A percentile compares a stretch with the other conserved stretches of the same genome.
Conservation (phyloP, 2,329 filamentous ascomycete species). For the Corinectria fuckeliana region DNA sequence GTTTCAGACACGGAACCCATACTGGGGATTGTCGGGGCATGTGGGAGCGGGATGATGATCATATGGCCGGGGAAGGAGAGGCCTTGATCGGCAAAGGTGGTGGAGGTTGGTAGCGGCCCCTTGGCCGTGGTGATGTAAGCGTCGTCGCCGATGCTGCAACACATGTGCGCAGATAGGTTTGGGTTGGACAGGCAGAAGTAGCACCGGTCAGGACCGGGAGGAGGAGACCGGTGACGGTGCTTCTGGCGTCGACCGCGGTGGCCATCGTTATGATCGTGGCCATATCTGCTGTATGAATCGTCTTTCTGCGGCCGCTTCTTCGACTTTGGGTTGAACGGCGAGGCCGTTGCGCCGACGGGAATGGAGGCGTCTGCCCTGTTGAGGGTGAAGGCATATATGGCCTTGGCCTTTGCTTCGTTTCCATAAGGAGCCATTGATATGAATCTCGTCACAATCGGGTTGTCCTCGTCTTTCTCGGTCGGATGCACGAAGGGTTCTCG, state of each 20-base stretch:
- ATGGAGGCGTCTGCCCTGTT: slow-evolving; percentile 69
- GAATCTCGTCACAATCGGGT: slow-evolving; percentile 78
- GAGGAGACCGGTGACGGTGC: slow-evolving; percentile 57
- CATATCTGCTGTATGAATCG: slow-evolving; percentile 63
- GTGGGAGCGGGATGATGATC: slow-evolving; percentile 87
- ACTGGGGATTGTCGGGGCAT: slow-evolving; percentile 75
- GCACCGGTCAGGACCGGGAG: slow-evolving; percentile 77
- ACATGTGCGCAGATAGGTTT: slow-evolving; percentile 83
- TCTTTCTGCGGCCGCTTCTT: slow-evolving; percentile 63
- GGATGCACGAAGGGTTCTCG: slow-evolving; percentile 90
- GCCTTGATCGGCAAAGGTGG: slow-evolving; percentile 68
- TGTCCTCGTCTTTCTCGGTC: slow-evolving; percentile 51
- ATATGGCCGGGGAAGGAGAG: slow-evolving; percentile 84
- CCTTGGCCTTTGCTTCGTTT: slow-evolving; percentile 79
- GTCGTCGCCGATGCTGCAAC: slow-evolving; percentile 87
- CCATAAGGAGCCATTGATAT: slow-evolving; percentile 84
- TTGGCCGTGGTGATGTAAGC: slow-evolving; percentile 91
- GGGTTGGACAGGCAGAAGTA: slow-evolving; percentile 96
- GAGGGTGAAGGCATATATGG: slow-evolving; percentile 79
- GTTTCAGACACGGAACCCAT: slow-evolving; percentile 64
- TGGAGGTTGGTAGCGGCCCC: slow-evolving; percentile 77
- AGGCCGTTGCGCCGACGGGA: slow-evolving; percentile 75
- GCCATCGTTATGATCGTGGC: slow-evolving; percentile 51
- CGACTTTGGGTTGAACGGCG: slow-evolving; percentile 67
- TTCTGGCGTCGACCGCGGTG: slow-evolving; percentile 54